Evolutionary conservation across 164 flowering plant species (phyloP), one percentile per base, ranked within the genome.

Genomic region (Vitis labrusca): DNA sequence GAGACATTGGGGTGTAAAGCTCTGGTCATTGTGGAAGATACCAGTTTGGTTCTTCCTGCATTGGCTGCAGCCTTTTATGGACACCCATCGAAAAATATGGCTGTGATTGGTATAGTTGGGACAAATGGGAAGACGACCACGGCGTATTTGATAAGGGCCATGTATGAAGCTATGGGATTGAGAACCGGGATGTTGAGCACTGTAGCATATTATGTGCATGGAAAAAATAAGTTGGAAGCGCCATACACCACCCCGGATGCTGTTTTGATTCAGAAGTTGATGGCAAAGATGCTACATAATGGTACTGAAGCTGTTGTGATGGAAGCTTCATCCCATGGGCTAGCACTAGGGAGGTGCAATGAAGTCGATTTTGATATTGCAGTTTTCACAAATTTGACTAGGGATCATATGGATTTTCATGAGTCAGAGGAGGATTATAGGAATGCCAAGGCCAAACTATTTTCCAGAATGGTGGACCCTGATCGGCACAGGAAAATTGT

Each of bases 271-370:
- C 99, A 95, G 86, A 91, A 89, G 69, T 72, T 89, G 80, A 89
- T 93, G 93, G 99, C 99, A 5, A 93, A 87, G 82, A 93, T 93
- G 98, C 77, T 89, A 5, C 94, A 88, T 66, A 95, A 95, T 74
- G 98, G 99, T 62, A 86, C 93, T 48, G 99, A 95, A 73, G 94
- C 99, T n/a, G 85, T 91, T 76, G 96, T 91, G 44, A 90, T 91
- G 94, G 99, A 93, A 77, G 90, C 93, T 69, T 89, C 97, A 56
- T 85, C 94, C 8, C 81, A 81, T 64, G 92, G 79, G 53, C 85
- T 92, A 44, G 91, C 89, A 49, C 69, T 72, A 62, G 97, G 89
- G 49, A 84, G 87, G 81, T 89, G 90, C 68, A 81, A 85, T 71
- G 94, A 90, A 71, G 84, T 93, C 75, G 97, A 95, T 81, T 90